phyloP scores from a whole-genome alignment of 2,329 filamentous ascomycete genomes.

The Trichoderma afroharzianum region DNA sequence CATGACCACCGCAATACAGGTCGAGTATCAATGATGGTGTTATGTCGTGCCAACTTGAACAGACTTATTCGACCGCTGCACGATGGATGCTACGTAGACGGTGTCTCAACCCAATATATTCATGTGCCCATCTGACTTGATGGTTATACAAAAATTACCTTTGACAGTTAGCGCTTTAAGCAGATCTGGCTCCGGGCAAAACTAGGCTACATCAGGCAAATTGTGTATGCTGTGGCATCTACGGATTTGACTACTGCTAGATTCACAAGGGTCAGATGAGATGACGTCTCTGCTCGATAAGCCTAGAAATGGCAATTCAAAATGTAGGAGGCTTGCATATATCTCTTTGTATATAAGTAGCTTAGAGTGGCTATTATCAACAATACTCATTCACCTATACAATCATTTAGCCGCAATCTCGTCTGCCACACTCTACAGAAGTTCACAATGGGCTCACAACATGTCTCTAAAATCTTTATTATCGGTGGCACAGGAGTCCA shows the following conservation, averaged over 20 bases:
- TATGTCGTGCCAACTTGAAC: too few species aligned
- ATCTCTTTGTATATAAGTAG: neutral
- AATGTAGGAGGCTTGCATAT: neutral
- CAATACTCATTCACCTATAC: neutral
- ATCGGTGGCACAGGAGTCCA: constrained; percentile 2
- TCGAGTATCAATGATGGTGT: too few species aligned
- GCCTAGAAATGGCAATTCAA: neutral
- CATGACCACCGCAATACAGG: too few species aligned
- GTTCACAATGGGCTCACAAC: neutral
- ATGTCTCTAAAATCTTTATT: neutral
- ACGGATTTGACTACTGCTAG: neutral
- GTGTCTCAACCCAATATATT: neutral
- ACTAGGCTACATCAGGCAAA: neutral
- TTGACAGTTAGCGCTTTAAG: neutral
- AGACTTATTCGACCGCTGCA: neutral
- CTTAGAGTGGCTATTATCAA: neutral
- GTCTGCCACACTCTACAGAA: neutral
- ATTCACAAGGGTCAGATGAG: neutral
- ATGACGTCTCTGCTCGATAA: neutral
- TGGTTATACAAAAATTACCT: neutral
- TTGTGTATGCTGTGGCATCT: neutral
- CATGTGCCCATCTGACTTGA: neutral
- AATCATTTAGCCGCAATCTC: neutral
- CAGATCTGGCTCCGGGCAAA: neutral
- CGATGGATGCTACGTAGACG: neutral